Percentiles rank a stretch among this genome's conserved stretches.
Conservation (phyloP, 495 filamentous ascomycete genomes). For the Aspergillus ellipticus region DNA sequence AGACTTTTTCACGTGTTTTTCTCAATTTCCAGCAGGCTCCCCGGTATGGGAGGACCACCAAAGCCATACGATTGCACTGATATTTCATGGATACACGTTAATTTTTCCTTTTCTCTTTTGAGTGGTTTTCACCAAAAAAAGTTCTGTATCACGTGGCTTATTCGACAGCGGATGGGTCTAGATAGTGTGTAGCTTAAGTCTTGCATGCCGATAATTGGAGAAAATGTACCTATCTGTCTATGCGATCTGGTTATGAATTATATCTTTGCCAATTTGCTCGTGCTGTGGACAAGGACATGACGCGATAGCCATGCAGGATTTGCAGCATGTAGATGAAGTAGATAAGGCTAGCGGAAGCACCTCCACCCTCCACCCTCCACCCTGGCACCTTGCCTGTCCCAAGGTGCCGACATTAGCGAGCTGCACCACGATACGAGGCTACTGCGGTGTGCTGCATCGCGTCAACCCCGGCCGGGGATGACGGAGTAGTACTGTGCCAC, state of each 20-base stretch:
- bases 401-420: too few relatives aligned
- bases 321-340: too few relatives aligned
- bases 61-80: constrained; percentile 10
- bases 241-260: not conserved
- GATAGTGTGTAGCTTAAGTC: constrained; percentile 16
- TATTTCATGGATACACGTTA: constrained; percentile 22
- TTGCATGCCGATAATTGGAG: constrained; percentile 22
- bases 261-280: too few relatives aligned
- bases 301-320: too few relatives aligned
- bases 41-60: constrained; percentile 14
- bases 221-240: constrained; percentile 11
- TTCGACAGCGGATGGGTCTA: constrained; percentile 10
- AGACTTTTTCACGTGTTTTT: constrained; percentile 33
- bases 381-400: too few relatives aligned
- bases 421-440: too few relatives aligned
- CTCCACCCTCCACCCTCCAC: too few relatives aligned
- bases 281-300: too few relatives aligned
- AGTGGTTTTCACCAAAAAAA: constrained; percentile 11
- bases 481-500: too few relatives aligned
- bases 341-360: too few relatives aligned
- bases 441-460: too few relatives aligned
- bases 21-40: constrained; percentile 13
- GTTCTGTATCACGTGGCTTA: constrained; percentile 12
- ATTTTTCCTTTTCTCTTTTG: constrained; percentile 23
- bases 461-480: too few relatives aligned